These are phyloP conservation scores for Diplodia intermedia DNA, from an alignment of 2,329 filamentous ascomycete species.

Conservation along the genomic window DNA sequence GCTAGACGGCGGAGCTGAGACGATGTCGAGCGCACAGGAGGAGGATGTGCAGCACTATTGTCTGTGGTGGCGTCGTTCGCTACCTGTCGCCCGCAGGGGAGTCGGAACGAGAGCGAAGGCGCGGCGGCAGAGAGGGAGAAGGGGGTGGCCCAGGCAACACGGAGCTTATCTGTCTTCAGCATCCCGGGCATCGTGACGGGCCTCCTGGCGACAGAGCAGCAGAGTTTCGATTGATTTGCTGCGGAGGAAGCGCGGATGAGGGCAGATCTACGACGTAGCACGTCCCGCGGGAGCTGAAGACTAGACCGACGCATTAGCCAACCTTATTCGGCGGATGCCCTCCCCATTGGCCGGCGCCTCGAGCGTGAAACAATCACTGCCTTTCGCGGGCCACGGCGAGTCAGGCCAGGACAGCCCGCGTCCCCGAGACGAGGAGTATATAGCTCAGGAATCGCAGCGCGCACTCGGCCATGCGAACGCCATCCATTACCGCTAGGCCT, in stretches of 20 bases:
- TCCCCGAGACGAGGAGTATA: constrained; percentile 1
- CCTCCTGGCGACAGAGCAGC: no score
- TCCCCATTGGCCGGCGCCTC: background rate
- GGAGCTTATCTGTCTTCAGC: no score
- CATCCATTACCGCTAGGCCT: background rate
- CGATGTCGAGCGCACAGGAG: background rate
- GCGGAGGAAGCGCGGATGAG: background rate
- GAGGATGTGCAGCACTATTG: background rate
- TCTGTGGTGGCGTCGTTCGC: no score
- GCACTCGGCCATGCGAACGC: background rate
- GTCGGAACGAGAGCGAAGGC: no score
- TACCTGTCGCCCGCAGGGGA: no score
- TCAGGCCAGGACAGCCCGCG: background rate
- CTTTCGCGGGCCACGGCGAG: background rate
- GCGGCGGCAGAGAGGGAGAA: no score
- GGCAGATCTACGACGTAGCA: background rate
- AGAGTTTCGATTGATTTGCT: no score
- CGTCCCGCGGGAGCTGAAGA: background rate
- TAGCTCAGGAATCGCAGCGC: background rate
- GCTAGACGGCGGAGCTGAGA: background rate
- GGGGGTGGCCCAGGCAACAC: no score
- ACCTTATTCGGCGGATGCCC: background rate
- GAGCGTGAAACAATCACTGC: background rate
- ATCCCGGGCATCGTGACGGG: no score
- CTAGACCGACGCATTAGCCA: background rate